Evolutionary conservation across 371 early-diverging fungal genomes (phyloP), one percentile per base, ranked within the genome.

Genomic region (Actinomucor elegans): DNA sequence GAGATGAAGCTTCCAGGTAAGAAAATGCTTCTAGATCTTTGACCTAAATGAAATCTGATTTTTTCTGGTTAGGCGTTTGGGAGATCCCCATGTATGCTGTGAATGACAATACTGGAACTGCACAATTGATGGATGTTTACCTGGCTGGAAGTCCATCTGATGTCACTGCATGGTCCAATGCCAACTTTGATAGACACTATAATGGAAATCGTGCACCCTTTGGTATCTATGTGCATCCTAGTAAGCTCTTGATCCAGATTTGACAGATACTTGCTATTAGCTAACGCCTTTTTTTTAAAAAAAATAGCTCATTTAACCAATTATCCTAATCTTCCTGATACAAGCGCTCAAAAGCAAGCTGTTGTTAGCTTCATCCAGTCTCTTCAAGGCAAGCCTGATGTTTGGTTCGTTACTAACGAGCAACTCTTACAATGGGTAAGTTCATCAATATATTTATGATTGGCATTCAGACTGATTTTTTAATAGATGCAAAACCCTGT

Each of bases 111-210:
- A 64, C 68, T 14, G 64, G 55, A 26, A 59, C 58, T 3, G 59
- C 75, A 3, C 84, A 86, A 55, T 66, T 82, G 53, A 90, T 90
- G 90, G 90, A 90, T 59, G 81, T 83, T 3, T 84, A 83, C 41
- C 69, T 87, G 50, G 78, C 79, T 34, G 80, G 77, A n/a, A 58
- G 64, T 23, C 71, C 79, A 7, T 53, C 68, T 0, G 60, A 66
- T 47, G 82, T 86, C 26, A 63, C 70, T 12, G 35, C 59, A n/a
- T 80, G 79, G 80, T 77, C 85, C 46, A 59, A 64, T 10, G 64
- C 64, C 26, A 84, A 83, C 64, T 89, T 88, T 61, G 77, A 83
- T 50, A 61, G 77, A 38, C 88, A 86, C 59, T 86, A 85, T 67
- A 75, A 72, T 41, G 80, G 82, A 24, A 81, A 76, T 43, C 81